These are phyloP conservation scores for Eugenia klotzschiana DNA, from an alignment of 441 rosid species.

Conservation along the genomic window DNA sequence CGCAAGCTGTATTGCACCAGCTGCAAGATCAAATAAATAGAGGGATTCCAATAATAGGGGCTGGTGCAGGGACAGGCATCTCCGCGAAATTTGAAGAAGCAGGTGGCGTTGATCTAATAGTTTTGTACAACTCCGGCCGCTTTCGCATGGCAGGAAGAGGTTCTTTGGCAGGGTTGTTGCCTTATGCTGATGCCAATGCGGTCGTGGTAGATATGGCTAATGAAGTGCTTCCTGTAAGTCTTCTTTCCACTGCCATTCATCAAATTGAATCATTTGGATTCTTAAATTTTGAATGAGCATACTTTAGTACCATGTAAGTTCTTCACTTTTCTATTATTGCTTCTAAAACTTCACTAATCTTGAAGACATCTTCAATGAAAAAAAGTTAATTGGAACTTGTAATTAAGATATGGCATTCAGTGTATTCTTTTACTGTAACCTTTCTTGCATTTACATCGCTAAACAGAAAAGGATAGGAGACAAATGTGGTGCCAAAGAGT, in stretches of 20 bases:
- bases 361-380: background rate
- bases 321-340: background rate
- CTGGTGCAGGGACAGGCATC: constrained; percentile 98
- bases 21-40: constrained; percentile 52
- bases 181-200: constrained; percentile 93
- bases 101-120: constrained; percentile 86
- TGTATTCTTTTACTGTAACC: background rate
- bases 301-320: background rate
- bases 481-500: background rate
- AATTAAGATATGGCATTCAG: background rate
- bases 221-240: constrained; percentile 82
- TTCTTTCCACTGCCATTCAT: background rate
- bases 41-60: constrained; percentile 80
- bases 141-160: constrained; percentile 99
- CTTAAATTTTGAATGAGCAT: background rate
- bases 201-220: constrained; percentile 90
- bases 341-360: background rate
- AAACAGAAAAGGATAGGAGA: background rate
- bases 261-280: background rate
- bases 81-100: constrained; percentile 97
- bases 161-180: constrained; percentile 81
- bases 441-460: background rate
- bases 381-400: background rate
- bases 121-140: constrained; percentile 84
- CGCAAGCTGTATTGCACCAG: constrained; percentile 47